Evolutionary conservation across 257 asterid species (phyloP), one percentile per base, ranked within the genome.

Genomic region (Ehretia macrophylla): DNA sequence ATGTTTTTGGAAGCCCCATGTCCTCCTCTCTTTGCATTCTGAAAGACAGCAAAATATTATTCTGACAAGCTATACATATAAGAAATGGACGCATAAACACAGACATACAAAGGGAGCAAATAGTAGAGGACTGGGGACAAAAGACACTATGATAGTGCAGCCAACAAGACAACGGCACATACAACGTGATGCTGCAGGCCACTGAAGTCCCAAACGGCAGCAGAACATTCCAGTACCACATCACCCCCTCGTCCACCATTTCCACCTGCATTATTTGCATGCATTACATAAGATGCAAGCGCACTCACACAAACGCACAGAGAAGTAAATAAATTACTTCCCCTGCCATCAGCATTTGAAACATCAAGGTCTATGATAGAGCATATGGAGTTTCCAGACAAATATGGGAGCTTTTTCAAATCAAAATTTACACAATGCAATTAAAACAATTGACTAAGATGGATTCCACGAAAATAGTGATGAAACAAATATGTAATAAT

Each of bases 231-330:
- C 75, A 92, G 75, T 57, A 92, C 76, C 32, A 92, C 96, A 17
- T 92, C 91, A 59, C 99, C 99, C 39, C 99, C 97, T 78, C 81
- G 72, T 60, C 99, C 99, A 62, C 99, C 99, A 79, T 81, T 82
- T 47, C 95, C 97, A 67, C 99, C 97, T 92, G 77, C 77, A 81
- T 59, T 56, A 40, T 13, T 60, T 56, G 60, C 39, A 55, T 38
- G 52, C 27, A 56, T 16, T 58, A 56, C 58, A 67, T 37, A 57
- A 18, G 21, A 5, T n/a, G 20, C 22, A 48, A 10, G 47, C 1
- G 47, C 12, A 42, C 14, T 16, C 22, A n/a, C 22, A 14, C 52
- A 16, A 10, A 11, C 17, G 12, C 5, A 14, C 17, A 45, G 17
- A 45, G 17, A 45, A 17, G 17, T 11, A 1, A 10, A 27, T 1